Conservation (phyloP, 2,329 filamentous ascomycete species). For the Epichloe hybrida region DNA sequence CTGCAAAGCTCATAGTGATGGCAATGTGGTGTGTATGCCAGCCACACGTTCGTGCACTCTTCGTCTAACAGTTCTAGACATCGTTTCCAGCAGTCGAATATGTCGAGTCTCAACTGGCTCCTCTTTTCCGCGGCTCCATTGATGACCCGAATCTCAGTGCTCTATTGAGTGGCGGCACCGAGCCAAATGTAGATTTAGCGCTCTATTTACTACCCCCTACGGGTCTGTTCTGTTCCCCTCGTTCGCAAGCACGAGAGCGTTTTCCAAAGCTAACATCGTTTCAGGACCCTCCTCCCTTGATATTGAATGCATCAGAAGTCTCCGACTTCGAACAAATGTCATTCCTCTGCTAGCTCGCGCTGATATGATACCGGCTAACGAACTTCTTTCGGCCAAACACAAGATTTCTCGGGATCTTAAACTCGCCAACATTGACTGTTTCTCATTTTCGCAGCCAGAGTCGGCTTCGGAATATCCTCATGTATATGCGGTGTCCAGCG, state of each 20-base stretch:
- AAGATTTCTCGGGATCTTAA: conserved; percentile 42
- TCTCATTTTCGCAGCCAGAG: conserved; percentile 43
- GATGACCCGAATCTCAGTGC: conserved; percentile 62
- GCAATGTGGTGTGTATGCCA: conserved; percentile 33
- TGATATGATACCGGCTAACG: conserved; percentile 50
- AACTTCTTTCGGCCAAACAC: conserved; percentile 46
- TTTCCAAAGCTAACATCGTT: conserved; percentile 5
- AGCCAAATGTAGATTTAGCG: conserved; percentile 70
- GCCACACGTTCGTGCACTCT: background rate
- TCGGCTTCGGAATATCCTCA: conserved; percentile 19
- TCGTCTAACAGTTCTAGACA: background rate
- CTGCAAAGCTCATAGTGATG: conserved; percentile 50
- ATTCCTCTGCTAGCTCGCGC: conserved; percentile 69
- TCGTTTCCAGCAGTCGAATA: conserved; percentile 42
- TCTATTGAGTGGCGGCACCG: conserved; percentile 68
- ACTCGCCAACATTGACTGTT: conserved; percentile 45
- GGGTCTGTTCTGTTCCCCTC: conserved; percentile 31
- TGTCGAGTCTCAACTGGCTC: conserved; percentile 39
- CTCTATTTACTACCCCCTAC: conserved; percentile 64
- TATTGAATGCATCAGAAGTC: conserved; percentile 54
- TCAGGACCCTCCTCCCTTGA: conserved; percentile 33
- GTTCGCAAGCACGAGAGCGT: background rate
- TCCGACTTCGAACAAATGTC: conserved; percentile 67
- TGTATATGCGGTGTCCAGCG: conserved; percentile 68
- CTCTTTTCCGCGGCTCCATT: conserved; percentile 35